These are phyloP conservation scores for Artemisia tridentata DNA, from an alignment of 129 eudicot genomes.

Conservation along the genomic window DNA sequence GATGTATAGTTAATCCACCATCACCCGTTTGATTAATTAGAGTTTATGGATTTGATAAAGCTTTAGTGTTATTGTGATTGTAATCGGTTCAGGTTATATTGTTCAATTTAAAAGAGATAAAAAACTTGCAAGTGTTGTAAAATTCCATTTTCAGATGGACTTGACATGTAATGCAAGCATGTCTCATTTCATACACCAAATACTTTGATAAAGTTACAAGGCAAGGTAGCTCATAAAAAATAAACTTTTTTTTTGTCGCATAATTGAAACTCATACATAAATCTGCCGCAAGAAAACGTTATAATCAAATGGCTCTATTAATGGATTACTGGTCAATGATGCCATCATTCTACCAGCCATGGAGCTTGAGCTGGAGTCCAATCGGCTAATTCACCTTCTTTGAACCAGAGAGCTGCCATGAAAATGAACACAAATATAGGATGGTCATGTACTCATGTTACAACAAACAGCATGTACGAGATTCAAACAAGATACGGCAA, in stretches of 20 bases:
- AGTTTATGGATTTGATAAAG: slow-evolving; percentile 4
- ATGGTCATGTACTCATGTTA: background rate
- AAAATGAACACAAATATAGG: slow-evolving; percentile 11
- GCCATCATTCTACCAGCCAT: slow-evolving; percentile 69
- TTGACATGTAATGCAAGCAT: background rate
- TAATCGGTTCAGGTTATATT: slow-evolving; percentile 4
- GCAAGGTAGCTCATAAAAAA: background rate
- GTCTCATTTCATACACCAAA: background rate
- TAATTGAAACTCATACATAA: slow-evolving; percentile 20
- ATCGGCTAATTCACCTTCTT: slow-evolving; percentile 78
- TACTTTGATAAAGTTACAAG: slow-evolving; percentile 16
- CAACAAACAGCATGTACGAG: background rate
- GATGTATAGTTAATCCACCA: slow-evolving; percentile 16
- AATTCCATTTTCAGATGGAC: background rate
- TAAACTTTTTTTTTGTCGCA: background rate
- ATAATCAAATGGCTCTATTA: slow-evolving; percentile 20
- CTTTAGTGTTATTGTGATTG: slow-evolving; percentile 8
- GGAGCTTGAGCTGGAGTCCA: slow-evolving; percentile 82
- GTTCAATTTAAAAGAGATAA: background rate
- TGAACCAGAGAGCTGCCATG: slow-evolving; percentile 85
- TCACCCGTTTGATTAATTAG: slow-evolving; percentile 12
- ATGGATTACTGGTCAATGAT: background rate
- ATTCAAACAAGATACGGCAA: background rate
- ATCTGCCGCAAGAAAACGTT: slow-evolving; percentile 25
- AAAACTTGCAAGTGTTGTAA: background rate